Conservation (phyloP, 2,329 filamentous ascomycete species). For the Fusarium virguliforme region DNA sequence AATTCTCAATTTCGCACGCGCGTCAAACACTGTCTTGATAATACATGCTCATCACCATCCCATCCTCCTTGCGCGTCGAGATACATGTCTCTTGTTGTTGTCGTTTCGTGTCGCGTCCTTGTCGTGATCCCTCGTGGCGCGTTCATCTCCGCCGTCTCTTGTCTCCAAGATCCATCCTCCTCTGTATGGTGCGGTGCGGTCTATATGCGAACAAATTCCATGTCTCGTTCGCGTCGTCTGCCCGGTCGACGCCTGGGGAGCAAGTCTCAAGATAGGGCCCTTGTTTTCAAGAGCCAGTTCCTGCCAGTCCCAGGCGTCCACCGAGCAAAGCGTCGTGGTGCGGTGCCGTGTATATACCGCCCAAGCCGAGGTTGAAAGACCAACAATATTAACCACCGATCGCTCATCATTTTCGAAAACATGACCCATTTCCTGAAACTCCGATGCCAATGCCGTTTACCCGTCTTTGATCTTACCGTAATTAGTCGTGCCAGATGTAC, state of each 20-base stretch:
- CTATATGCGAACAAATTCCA: constrained; percentile 49
- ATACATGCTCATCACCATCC: constrained; percentile 48
- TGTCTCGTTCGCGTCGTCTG: constrained; percentile 38
- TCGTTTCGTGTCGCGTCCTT: constrained; percentile 43
- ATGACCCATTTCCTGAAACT: constrained; percentile 51
- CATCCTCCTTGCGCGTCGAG: constrained; percentile 38
- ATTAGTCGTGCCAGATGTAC: constrained; percentile 31
- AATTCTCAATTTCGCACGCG: constrained; percentile 43
- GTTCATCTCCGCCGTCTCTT: constrained; percentile 36
- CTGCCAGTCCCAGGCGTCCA: neutral
- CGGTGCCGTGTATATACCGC: constrained; percentile 36
- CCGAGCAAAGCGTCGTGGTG: constrained; percentile 25
- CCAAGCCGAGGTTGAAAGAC: constrained; percentile 41
- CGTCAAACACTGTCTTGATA: constrained; percentile 45
- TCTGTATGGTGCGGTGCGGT: constrained; percentile 45
- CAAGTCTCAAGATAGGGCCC: constrained; percentile 20
- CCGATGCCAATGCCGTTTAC: constrained; percentile 56
- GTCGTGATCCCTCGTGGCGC: constrained; percentile 33
- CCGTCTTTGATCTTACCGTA: constrained; percentile 45
- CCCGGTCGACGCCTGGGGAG: neutral
- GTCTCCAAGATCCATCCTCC: constrained; percentile 36
- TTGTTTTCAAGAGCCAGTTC: constrained; percentile 41
- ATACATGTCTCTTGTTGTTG: constrained; percentile 39
- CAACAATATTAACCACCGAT: constrained; percentile 45
- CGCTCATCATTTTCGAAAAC: constrained; percentile 43